A percentile compares a stretch with the other conserved stretches of the same genome.
Conservation (phyloP, 306 rosid genomes). For the Vicia villosa region DNA sequence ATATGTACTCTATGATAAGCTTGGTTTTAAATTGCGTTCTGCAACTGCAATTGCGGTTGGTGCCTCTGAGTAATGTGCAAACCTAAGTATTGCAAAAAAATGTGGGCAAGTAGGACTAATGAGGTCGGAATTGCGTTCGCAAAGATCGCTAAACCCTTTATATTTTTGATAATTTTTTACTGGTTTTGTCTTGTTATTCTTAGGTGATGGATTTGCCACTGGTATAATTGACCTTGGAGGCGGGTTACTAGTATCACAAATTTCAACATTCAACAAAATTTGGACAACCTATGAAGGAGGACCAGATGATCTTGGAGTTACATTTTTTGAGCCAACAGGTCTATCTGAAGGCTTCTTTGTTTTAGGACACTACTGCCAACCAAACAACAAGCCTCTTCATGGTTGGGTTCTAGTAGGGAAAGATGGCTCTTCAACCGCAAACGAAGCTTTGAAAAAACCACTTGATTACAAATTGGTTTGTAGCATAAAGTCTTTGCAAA, state of each 20-base stretch:
- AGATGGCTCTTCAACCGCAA: slow-evolving; percentile 34
- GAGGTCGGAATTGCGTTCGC: no score
- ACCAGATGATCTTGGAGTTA: slow-evolving; percentile 60
- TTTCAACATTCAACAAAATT: slow-evolving; percentile 55
- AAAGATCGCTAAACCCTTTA: no score
- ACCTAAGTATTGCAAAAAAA: no score
- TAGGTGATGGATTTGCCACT: slow-evolving; percentile 63
- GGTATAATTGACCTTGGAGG: slow-evolving; percentile 76
- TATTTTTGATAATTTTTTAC: neutral
- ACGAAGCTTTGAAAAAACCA: slow-evolving; percentile 49
- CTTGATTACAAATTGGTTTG: slow-evolving; percentile 63
- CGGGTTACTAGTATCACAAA: slow-evolving; percentile 53
- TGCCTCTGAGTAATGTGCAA: no score
- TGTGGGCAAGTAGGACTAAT: no score
- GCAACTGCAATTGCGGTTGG: no score
- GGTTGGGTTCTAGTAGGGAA: slow-evolving; percentile 71
- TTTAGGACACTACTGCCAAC: slow-evolving; percentile 66
- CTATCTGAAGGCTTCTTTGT: slow-evolving; percentile 62
- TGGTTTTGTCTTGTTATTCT: neutral
- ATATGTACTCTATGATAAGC: neutral
- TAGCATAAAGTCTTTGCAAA: slow-evolving; percentile 47
- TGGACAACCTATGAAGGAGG: slow-evolving; percentile 76
- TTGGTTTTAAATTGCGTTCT: no score
- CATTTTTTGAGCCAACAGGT: slow-evolving; percentile 68
- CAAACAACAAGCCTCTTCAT: slow-evolving; percentile 61